Base-by-base conservation (phyloP, 495 filamentous ascomycete genomes). In the Trichoderma gamsii region DNA sequence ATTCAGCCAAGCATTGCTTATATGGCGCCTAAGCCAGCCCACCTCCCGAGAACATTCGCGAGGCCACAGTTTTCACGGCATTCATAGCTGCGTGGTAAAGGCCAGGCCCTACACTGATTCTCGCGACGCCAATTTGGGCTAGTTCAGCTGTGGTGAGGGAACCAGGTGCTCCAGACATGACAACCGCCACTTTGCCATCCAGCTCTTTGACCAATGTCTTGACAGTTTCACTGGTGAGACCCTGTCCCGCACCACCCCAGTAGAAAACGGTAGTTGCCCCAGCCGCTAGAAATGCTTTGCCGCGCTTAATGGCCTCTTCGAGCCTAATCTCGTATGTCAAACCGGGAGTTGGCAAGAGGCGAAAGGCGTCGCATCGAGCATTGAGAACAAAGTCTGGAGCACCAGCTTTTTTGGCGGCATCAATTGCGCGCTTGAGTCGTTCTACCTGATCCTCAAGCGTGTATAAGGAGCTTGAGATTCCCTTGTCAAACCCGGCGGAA, bases 361-460 rank as follows among this genome's bases (percentile, higher is more conserved):
- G 43, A 15, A 84, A 69, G 1, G 76, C 70, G 73, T 84, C 82
- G 18, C 73, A 78, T 35, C 82, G 67, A n/a, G 81, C 81, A 75
- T 84, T 83, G 25, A 84, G 59, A 29, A 78, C 79, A 69, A 82
- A 82, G 67, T 81, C 78, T 3, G 76, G 74, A 4, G 81, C 75
- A 0, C 80, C 79, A 0, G 68, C 68, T 0, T 74, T 70, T 12
- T 18, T 46, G 6, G 79, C 79, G 12, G 65, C 63, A 16, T 66
- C 38, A 8, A 74, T 15, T 0, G 70, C 78, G 6, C 43, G 41
- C 27, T 70, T 63, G 21, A 84, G 75, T 27, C 80, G 75, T 3
- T 67, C 66, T 9, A 73, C 77, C 1, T 79, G 73, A 18, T 78
- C 76, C 8, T 73, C 72, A 2, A 78, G 56, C 4, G 71, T 35